Conservation (phyloP, 208 protist species). For the Wallacemonas collosoma region DNA sequence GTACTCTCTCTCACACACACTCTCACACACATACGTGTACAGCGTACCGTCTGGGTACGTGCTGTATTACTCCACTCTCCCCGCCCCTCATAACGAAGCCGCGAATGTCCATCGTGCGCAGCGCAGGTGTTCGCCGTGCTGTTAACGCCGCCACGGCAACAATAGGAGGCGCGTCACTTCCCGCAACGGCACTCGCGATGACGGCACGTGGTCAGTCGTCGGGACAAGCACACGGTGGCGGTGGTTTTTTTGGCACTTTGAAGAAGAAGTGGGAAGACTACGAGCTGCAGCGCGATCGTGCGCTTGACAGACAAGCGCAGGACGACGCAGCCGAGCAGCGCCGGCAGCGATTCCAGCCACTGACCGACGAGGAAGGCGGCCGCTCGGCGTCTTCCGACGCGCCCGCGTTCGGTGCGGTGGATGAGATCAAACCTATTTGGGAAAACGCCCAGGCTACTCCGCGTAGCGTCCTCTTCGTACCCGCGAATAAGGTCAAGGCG, state of each 20-base stretch:
- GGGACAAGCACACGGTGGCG: background rate
- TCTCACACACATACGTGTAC: background rate
- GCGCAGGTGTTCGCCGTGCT: too few species aligned
- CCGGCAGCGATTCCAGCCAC: conserved; percentile 7
- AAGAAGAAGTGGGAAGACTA: conserved; percentile 42
- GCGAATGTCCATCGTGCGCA: too few species aligned
- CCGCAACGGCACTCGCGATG: too few species aligned
- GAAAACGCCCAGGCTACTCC: conserved; percentile 58
- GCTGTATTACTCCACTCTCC: too few species aligned
- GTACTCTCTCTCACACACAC: background rate
- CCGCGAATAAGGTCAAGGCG: conserved; percentile 51
- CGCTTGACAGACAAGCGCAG: conserved; percentile 33
- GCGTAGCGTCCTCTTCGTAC: conserved; percentile 80
- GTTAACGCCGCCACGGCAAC: too few species aligned
- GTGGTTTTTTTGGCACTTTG: conserved; percentile 29
- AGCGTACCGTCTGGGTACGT: too few species aligned
- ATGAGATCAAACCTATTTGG: conserved; percentile 33
- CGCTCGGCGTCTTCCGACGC: background rate
- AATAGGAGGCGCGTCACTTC: too few species aligned
- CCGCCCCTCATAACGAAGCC: too few species aligned
- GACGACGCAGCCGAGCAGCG: conserved; percentile 18
- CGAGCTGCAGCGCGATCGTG: conserved; percentile 48
- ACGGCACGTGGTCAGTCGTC: too few species aligned
- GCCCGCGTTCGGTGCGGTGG: background rate
- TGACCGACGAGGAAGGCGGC: conserved; percentile 8